Conservation (phyloP, 129 eudicot genomes). For the Heracleum sosnowskyi region DNA sequence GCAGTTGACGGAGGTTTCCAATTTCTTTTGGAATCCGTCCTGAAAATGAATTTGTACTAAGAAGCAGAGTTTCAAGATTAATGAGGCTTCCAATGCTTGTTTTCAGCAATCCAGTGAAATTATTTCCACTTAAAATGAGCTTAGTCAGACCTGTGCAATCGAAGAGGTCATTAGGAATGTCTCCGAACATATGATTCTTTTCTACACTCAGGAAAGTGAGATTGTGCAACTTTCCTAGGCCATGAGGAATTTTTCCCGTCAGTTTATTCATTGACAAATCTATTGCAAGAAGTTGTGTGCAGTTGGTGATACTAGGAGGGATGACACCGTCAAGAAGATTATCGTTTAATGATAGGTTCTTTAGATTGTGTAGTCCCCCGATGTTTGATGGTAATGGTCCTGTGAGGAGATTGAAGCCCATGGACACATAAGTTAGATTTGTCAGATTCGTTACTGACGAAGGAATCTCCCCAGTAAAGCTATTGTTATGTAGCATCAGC, state of each 20-base stretch:
- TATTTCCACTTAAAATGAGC: conserved; percentile 33
- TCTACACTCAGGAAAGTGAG: conserved; percentile 42
- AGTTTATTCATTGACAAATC: conserved; percentile 29
- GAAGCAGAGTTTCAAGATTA: conserved; percentile 33
- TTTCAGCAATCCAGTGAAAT: conserved; percentile 39
- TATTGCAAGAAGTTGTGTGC: conserved; percentile 43
- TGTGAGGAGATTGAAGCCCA: conserved; percentile 42
- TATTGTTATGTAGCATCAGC: conserved; percentile 58
- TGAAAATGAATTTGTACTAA: conserved; percentile 28
- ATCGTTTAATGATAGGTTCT: conserved; percentile 35
- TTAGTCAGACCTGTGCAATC: conserved; percentile 39
- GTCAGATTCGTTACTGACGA: conserved; percentile 41
- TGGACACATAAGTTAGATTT: conserved; percentile 38
- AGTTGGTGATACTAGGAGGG: conserved; percentile 54
- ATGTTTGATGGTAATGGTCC: conserved; percentile 64
- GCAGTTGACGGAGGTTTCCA: conserved; percentile 47
- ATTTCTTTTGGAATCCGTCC: conserved; percentile 61
- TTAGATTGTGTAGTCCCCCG: conserved; percentile 53
- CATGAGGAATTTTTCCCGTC: conserved; percentile 47
- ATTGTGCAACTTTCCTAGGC: conserved; percentile 43
- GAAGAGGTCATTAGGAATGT: conserved; percentile 57
- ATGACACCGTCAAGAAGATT: conserved; percentile 56
- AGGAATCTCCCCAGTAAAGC: conserved; percentile 53
- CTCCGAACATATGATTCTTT: conserved; percentile 35
- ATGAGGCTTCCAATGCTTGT: conserved; percentile 43